Evolutionary conservation across 495 filamentous ascomycete species (phyloP).

Genomic region (Penicillium mononematosum): DNA sequence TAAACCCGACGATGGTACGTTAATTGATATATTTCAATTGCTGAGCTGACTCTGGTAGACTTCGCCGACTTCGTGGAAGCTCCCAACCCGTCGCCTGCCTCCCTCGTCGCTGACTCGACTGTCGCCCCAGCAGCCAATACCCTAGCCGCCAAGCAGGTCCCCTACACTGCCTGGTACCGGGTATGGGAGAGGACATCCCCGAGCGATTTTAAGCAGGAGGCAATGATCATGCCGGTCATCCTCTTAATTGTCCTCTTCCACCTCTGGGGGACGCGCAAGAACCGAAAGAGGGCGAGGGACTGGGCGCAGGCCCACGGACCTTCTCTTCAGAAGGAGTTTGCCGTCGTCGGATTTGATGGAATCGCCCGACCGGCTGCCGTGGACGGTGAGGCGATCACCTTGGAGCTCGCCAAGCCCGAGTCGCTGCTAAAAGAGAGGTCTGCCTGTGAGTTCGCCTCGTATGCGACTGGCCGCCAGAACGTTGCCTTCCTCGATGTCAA

Average conservation of each 20-base stretch:
- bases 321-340: slow-evolving; percentile 75
- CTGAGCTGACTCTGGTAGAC: slow-evolving; percentile 45
- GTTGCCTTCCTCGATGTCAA: slow-evolving; percentile 85
- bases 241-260: slow-evolving; percentile 73
- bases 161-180: slow-evolving; percentile 95
- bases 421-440: slow-evolving; percentile 76
- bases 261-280: slow-evolving; percentile 76
- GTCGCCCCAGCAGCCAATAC: slow-evolving; percentile 47
- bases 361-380: slow-evolving; percentile 38
- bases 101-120: slow-evolving; percentile 42
- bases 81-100: slow-evolving; percentile 60
- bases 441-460: slow-evolving; percentile 77
- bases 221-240: slow-evolving; percentile 74
- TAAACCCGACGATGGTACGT: slow-evolving; percentile 62
- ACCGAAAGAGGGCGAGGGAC: slow-evolving; percentile 72
- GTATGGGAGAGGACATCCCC: slow-evolving; percentile 84
- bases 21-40: slow-evolving; percentile 13
- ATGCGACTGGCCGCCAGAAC: slow-evolving; percentile 93
- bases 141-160: slow-evolving; percentile 46
- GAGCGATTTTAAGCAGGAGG: slow-evolving; percentile 83
- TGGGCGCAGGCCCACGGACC: slow-evolving; percentile 78
- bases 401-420: slow-evolving; percentile 52
- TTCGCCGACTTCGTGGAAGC: slow-evolving; percentile 77
- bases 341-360: slow-evolving; percentile 76
- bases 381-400: slow-evolving; percentile 43